A percentile compares a stretch with the other conserved stretches of the same genome.
These are phyloP conservation scores for Boletus barrowsii DNA, from an alignment of 768 basidiomycete species.

Conservation along the genomic window DNA sequence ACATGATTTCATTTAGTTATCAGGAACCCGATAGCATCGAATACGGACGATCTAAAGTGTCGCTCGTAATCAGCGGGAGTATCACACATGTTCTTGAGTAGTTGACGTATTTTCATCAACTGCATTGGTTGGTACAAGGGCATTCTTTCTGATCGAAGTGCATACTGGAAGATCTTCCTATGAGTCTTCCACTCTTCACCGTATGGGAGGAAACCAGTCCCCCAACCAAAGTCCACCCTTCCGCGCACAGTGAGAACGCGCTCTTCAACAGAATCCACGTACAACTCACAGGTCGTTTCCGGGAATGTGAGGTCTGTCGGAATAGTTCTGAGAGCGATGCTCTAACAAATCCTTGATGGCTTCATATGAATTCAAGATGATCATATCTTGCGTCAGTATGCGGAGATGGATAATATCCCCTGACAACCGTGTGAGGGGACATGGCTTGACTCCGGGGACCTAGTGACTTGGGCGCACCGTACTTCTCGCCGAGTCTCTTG, in stretches of 20 bases:
- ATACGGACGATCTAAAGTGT: slow-evolving; percentile 9
- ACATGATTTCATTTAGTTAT: background rate
- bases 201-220: slow-evolving; percentile 3
- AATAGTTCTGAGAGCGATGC: slow-evolving; percentile 6
- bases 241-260: background rate
- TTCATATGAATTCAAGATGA: slow-evolving; percentile 10
- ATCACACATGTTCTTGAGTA: slow-evolving; percentile 3
- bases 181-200: slow-evolving; percentile 5
- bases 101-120: background rate
- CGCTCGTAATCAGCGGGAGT: slow-evolving; percentile 1
- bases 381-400: slow-evolving; percentile 7
- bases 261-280: background rate
- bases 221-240: slow-evolving; percentile 9
- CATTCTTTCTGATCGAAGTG: slow-evolving; percentile 1
- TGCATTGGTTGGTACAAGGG: background rate
- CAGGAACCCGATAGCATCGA: background rate
- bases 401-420: slow-evolving; percentile 8
- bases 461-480: background rate
- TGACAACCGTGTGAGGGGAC: background rate
- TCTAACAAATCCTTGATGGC: slow-evolving; percentile 4
- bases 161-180: slow-evolving; percentile 3
- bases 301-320: slow-evolving; percentile 5
- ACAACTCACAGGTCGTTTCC: background rate
- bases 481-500: slow-evolving; percentile 5
- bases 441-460: background rate